phyloP scores from a whole-genome alignment of 2,329 filamentous ascomycete genomes.

The Calonectria hawksworthii region DNA sequence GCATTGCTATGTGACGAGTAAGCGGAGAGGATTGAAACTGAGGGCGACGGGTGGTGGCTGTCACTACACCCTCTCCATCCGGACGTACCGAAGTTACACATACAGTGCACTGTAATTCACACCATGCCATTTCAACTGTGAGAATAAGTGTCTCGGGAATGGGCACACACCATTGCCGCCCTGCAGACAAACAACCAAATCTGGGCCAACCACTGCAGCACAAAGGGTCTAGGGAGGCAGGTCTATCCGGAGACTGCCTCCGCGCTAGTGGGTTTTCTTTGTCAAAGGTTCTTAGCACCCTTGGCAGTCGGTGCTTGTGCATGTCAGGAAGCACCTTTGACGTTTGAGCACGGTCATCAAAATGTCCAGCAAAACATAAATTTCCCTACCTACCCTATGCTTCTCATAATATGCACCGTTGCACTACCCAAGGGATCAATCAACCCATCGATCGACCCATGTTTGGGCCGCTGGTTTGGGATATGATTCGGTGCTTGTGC shows the following conservation, averaged over 20 bases:
- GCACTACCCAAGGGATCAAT: not conserved
- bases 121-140: not conserved
- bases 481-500: not conserved
- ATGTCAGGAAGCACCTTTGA: not conserved
- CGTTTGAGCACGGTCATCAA: not conserved
- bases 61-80: not conserved
- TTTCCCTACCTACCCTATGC: not conserved
- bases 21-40: not conserved
- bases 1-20: not conserved
- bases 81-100: conserved; percentile 10
- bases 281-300: not conserved
- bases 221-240: not conserved
- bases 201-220: not conserved
- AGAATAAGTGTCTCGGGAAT: not conserved
- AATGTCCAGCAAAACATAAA: not conserved
- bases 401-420: not conserved
- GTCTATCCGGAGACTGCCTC: not conserved
- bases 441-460: not conserved
- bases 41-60: not conserved
- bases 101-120: not conserved
- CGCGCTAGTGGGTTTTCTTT: not conserved
- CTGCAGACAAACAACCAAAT: not conserved
- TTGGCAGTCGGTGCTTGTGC: not conserved
- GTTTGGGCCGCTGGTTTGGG: no score
- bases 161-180: not conserved